Evolutionary conservation across 2,329 filamentous ascomycete genomes (phyloP).

Genomic region (Arthrobotrys pseudoclavata): DNA sequence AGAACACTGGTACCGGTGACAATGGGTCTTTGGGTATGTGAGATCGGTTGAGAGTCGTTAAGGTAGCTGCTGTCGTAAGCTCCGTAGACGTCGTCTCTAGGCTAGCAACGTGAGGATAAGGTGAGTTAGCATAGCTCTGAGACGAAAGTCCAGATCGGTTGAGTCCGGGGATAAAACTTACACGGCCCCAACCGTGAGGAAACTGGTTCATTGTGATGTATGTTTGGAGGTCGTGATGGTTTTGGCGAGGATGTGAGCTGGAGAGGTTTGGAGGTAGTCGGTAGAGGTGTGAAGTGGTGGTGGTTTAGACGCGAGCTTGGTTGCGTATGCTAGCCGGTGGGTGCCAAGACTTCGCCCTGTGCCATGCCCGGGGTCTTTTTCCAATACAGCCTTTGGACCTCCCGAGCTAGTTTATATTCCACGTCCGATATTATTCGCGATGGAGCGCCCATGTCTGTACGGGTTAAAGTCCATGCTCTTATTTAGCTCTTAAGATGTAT

Average conservation of each 20-base stretch:
- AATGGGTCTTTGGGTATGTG: conserved; percentile 91
- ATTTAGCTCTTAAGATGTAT: too few species aligned
- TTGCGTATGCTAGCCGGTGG: conserved; percentile 45
- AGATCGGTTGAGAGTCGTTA: conserved; percentile 71
- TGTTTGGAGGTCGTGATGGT: conserved; percentile 60
- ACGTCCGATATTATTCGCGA: too few species aligned
- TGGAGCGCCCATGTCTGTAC: too few species aligned
- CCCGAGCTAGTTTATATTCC: background rate
- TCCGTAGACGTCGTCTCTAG: conserved; percentile 96
- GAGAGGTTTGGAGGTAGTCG: conserved; percentile 21
- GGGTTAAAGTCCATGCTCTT: too few species aligned
- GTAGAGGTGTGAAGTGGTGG: conserved; percentile 33
- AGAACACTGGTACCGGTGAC: conserved; percentile 97
- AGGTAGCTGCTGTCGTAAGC: conserved; percentile 91
- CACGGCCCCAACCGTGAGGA: conserved; percentile 80
- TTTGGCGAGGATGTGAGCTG: conserved; percentile 10
- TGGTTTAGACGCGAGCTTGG: conserved; percentile 52
- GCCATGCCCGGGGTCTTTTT: background rate
- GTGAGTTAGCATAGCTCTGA: conserved; percentile 15
- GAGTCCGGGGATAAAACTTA: conserved; percentile 67
- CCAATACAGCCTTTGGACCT: background rate
- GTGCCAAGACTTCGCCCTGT: conserved; percentile 24
- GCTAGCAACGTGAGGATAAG: conserved; percentile 71
- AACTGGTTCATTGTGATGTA: conserved; percentile 76
- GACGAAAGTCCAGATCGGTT: conserved; percentile 3